Evolutionary conservation across 441 rosid genomes (phyloP), one percentile per base, ranked within the genome.

Genomic region (Erysimum cheiri): DNA sequence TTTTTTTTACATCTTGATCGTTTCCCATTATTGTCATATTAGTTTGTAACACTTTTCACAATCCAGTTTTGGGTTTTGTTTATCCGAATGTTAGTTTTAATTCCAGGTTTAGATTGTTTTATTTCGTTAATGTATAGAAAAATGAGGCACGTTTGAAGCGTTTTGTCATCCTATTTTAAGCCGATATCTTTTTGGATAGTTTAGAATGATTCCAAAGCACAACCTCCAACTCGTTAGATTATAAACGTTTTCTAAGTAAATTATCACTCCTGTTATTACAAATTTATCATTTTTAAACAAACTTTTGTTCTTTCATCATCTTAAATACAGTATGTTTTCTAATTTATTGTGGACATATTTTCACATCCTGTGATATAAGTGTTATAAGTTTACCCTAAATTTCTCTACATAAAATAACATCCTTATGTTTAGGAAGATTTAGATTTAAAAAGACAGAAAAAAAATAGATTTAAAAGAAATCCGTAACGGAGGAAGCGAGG

Each of bases 401-500:
- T 5, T 37, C 3, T n/a, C 3, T 43, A n/a, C 47, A 43, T 2
- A 43, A 43, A n/a, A 41, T 41, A 41, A n/a, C 8, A 41, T 43
- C 48, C 8, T 43, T 6, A 43, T n/a, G 19, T 14, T 43, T 19
- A 14, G 48, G 22, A 19, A 19, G 22, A 19, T 19, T 19, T 19
- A 19, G 22, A 19, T 19, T 19, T 19, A 19, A 1, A 19, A 19
- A 19, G 22, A 19, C 22, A 19, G 1, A 19, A 19, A 19, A 22
- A 14, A 19, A 19, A 19, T 19, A 19, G 22, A 33, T 35, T 10
- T 13, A 2, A 40, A 48, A 50, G 2, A 40, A 61, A 43, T 3
- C 3, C 39, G 39, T 33, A 63, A 71, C 53, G 29, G 70, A 56
- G 59, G 1, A 64, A 36, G 62, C 7, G 19, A 63, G 59, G 69